These are phyloP conservation scores for Crithidia mellificae DNA, from an alignment of 208 protist species.

Conservation along the genomic window DNA sequence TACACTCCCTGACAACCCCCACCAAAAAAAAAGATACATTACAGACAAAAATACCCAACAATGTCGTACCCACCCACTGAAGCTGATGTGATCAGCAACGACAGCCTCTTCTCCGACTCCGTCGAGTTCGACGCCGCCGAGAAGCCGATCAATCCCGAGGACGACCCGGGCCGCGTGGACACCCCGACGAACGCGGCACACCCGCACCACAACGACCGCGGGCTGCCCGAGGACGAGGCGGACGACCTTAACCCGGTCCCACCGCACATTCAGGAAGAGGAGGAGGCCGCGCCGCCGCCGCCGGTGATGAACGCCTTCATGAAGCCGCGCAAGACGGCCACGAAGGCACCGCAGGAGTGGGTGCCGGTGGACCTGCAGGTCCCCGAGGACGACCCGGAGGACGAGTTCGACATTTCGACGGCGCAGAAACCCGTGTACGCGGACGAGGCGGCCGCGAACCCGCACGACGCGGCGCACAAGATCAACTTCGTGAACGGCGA, in stretches of 20 bases:
- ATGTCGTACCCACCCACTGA: conserved; percentile 72
- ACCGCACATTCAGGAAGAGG: conserved; percentile 22
- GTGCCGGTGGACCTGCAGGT: conserved; percentile 40
- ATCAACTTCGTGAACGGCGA: conserved; percentile 69
- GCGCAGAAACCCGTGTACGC: conserved; percentile 32
- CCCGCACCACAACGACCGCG: conserved; percentile 10
- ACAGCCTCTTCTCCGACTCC: conserved; percentile 74
- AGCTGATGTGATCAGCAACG: conserved; percentile 56
- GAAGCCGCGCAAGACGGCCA: conserved; percentile 36
- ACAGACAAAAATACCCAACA: conserved; percentile 1
- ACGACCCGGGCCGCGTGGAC: conserved; percentile 8
- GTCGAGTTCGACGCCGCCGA: conserved; percentile 62
- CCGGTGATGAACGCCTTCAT: conserved; percentile 42
- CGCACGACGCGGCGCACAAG: conserved; percentile 13
- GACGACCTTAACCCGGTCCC: conserved; percentile 18
- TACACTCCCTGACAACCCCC: background rate
- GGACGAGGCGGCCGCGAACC: conserved; percentile 35
- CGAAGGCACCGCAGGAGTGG: conserved; percentile 47
- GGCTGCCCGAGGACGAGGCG: conserved; percentile 8
- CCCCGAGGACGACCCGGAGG: conserved; percentile 49
- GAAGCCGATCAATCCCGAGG: conserved; percentile 37
- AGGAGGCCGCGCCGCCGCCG: conserved; percentile 25
- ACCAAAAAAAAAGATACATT: conserved; percentile 15
- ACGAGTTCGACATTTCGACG: conserved; percentile 72
- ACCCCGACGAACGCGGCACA: background rate